Conservation (phyloP, 2,329 filamentous ascomycete genomes). For the Fusarium dimerum region DNA sequence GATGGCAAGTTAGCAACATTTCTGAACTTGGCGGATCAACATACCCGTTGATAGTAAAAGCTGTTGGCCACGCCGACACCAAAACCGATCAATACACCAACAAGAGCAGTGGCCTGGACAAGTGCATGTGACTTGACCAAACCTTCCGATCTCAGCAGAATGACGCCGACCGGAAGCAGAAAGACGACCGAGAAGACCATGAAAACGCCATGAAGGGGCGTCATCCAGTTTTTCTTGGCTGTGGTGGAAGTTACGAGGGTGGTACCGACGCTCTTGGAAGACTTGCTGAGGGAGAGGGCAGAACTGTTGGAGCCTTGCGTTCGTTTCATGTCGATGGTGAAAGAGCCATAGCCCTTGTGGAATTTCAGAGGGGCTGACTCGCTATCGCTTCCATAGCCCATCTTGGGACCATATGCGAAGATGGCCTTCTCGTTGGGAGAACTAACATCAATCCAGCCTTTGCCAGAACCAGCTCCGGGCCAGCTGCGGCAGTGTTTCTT, state of each 20-base stretch:
- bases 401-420: conserved; percentile 56
- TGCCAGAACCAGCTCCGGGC: conserved; percentile 33
- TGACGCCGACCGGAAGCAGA: conserved; percentile 56
- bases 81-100: conserved; percentile 51
- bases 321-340: conserved; percentile 55
- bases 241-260: conserved; percentile 32
- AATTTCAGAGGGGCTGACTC: conserved; percentile 47
- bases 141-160: conserved; percentile 53
- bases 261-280: conserved; percentile 38
- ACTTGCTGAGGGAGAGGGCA: conserved; percentile 37
- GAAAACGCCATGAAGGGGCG: conserved; percentile 47
- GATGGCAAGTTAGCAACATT: conserved; percentile 7
- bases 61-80: conserved; percentile 55
- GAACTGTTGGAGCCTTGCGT: conserved; percentile 49
- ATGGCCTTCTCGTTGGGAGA: conserved; percentile 51
- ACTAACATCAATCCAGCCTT: conserved; percentile 52
- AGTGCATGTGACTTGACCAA: conserved; percentile 56
- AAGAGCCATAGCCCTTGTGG: conserved; percentile 55
- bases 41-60: conserved; percentile 56
- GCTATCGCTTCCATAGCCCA: conserved; percentile 44
- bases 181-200: conserved; percentile 60
- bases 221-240: conserved; percentile 39
- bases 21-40: conserved; percentile 21
- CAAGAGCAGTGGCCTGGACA: conserved; percentile 51
- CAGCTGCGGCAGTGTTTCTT: conserved; percentile 52